Percentiles rank a stretch among this genome's conserved stretches.
Evolutionary conservation across 495 filamentous ascomycete genomes (phyloP).

Genomic region (Evernia prunastri): DNA sequence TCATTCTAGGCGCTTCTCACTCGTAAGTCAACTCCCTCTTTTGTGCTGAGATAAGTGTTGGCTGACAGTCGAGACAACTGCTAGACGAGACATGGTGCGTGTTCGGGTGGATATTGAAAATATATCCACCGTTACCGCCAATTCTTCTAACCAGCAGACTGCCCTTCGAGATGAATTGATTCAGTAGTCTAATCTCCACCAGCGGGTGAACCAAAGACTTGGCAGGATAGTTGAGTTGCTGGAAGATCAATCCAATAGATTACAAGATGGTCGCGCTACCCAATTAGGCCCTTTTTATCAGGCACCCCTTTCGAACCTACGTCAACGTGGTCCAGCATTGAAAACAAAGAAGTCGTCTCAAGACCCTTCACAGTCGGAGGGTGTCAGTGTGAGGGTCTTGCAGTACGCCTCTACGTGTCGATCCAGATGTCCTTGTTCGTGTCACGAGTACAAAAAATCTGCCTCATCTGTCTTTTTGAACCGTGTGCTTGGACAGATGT

Average conservation of each 20-base stretch:
- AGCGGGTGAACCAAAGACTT: constrained; percentile 13
- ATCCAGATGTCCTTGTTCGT: constrained; percentile 4
- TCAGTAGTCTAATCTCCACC: not conserved
- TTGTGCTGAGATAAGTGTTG: too few relatives aligned
- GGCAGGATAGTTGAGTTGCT: constrained; percentile 16
- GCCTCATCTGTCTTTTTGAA: constrained; percentile 4
- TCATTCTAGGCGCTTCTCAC: constrained; percentile 27
- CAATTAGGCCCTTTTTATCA: constrained; percentile 2
- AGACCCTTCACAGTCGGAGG: not conserved
- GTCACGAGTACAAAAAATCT: not conserved
- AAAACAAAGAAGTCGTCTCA: not conserved
- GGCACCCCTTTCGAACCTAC: not conserved
- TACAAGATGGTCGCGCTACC: constrained; percentile 10
- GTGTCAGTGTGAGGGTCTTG: not conserved
- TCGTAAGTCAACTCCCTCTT: constrained; percentile 3
- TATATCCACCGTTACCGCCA: not conserved
- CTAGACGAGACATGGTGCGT: constrained; percentile 12
- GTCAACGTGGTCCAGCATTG: too few relatives aligned
- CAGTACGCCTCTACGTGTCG: constrained; percentile 7
- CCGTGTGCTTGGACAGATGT: constrained; percentile 8
- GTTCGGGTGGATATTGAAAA: constrained; percentile 4
- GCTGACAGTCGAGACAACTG: not conserved
- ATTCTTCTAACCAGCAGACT: not conserved
- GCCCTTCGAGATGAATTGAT: not conserved
- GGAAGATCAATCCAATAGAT: constrained; percentile 6